Evolutionary conservation across 495 filamentous ascomycete genomes (phyloP), one percentile per base, ranked within the genome.

Genomic region (Hapsidospora chrysogenum): DNA sequence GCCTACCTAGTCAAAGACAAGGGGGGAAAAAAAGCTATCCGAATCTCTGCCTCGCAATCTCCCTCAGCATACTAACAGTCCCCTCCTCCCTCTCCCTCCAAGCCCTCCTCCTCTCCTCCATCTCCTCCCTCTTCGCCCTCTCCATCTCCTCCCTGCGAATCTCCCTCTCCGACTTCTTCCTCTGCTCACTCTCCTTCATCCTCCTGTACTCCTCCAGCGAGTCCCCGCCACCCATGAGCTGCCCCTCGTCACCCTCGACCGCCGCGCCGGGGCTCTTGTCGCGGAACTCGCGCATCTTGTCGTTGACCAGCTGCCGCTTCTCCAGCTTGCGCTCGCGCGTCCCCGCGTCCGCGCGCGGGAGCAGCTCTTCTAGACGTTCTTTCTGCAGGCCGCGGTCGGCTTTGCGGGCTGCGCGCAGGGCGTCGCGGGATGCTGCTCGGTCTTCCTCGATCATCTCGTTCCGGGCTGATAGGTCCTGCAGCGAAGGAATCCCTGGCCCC

Each of bases 251-350:
- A 0, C 78, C 60, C 36, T 80, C 78, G 9, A 45, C 37, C 15
- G 28, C 50, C 6, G 27, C 63, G 1, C 63, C 73, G 1, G 65
- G 65, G 16, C 63, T 68, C 44, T 60, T 65, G 8, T 80, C 72
- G 1, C 70, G 56, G 41, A 78, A 82, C 14, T 54, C 56, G 5
- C 61, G 52, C 56, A 78, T 60, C 55, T 67, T 70, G 9, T 69
- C 72, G 37, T 61, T 66, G 9, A 66, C 42, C 38, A 63, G 66
- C 27, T 51, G 49, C 31, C 75, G 44, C 63, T 94, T 94, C 62
- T 97, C 87, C 3, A 97, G 63, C 36, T 73, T 70, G 7, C 87
- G 72, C 53, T 92, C 89, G 17, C 76, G 73, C 2, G 83, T 85
- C 1, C 87, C 85, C 0, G 87, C 57, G 32, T 87, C 85, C 0